Evolutionary conservation across 169 alveolate species (phyloP).

Genomic region (Plasmodium knowlesi): DNA sequence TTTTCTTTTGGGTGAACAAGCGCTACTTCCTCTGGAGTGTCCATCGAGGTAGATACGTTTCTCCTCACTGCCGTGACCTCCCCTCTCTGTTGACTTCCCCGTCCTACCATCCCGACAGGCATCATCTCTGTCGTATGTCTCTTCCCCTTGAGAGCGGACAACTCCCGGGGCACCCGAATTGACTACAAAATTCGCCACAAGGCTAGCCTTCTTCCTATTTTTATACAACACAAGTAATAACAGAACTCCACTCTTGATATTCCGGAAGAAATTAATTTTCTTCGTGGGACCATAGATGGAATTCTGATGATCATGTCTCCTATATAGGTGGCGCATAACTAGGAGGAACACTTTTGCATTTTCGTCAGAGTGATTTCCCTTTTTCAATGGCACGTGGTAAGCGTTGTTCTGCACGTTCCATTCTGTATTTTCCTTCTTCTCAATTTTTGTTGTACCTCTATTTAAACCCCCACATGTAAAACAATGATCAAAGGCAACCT

Average conservation of each 20-base stretch:
- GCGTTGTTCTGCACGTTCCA: background rate
- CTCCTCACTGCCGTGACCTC: background rate
- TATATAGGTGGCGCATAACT: background rate
- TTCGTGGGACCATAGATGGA: background rate
- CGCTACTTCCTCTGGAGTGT: background rate
- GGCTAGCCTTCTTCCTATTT: conserved; percentile 3
- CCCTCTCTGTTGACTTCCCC: background rate
- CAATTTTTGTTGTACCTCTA: background rate
- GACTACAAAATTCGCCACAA: background rate
- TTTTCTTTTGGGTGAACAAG: background rate
- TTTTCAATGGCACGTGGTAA: background rate
- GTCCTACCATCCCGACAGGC: background rate
- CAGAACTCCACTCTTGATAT: background rate
- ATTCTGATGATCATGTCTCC: background rate
- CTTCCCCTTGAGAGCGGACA: background rate
- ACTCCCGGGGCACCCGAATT: background rate
- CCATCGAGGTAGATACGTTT: background rate
- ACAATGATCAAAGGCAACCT: conserved; percentile 2
- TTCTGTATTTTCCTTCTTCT: background rate
- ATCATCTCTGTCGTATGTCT: background rate
- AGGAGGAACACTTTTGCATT: background rate
- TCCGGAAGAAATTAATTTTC: background rate
- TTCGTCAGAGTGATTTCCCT: background rate
- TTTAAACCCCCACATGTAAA: background rate
- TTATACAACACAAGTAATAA: background rate